phyloP scores from a whole-genome alignment of 495 filamentous ascomycete species.

The Pseudevernia furfuracea region DNA sequence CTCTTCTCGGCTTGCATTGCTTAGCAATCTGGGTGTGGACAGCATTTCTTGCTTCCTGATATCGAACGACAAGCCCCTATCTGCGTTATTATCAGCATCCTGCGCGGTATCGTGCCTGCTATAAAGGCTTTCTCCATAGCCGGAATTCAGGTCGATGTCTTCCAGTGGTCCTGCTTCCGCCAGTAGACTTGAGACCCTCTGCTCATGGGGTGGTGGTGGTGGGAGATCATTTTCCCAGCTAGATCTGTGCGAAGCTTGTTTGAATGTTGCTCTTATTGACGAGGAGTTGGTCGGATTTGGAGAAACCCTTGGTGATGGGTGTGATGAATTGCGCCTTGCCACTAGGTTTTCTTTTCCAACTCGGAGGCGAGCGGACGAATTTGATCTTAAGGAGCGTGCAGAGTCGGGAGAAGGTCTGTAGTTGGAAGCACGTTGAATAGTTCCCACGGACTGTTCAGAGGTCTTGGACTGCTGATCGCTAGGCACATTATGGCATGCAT shows the following conservation, averaged over 20 bases:
- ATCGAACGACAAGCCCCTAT: constrained; percentile 17
- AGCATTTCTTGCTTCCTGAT: constrained; percentile 9
- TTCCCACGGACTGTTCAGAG: constrained; percentile 18
- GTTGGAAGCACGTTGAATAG: constrained; percentile 14
- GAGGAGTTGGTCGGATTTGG: not conserved
- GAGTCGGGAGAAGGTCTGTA: constrained; percentile 12
- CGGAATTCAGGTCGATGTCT: constrained; percentile 19
- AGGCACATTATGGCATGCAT: not conserved
- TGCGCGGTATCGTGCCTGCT: not conserved
- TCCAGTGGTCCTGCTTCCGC: constrained; percentile 17
- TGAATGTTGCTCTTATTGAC: not conserved
- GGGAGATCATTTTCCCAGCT: constrained; percentile 11
- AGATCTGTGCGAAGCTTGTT: constrained; percentile 14
- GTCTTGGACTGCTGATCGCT: constrained; percentile 16
- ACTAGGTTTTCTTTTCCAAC: constrained; percentile 21
- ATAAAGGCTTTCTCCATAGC: not conserved
- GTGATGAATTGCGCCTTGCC: constrained; percentile 6
- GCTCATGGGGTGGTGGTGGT: constrained; percentile 5
- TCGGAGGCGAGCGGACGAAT: constrained; percentile 6
- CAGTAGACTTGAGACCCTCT: constrained; percentile 11
- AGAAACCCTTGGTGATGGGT: constrained; percentile 7
- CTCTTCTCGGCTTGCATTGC: not conserved
- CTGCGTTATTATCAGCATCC: not conserved
- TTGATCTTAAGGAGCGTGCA: constrained; percentile 13
- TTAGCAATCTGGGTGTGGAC: not conserved